Conservation (phyloP, 768 basidiomycete species). For the Lactarius evosmus region DNA sequence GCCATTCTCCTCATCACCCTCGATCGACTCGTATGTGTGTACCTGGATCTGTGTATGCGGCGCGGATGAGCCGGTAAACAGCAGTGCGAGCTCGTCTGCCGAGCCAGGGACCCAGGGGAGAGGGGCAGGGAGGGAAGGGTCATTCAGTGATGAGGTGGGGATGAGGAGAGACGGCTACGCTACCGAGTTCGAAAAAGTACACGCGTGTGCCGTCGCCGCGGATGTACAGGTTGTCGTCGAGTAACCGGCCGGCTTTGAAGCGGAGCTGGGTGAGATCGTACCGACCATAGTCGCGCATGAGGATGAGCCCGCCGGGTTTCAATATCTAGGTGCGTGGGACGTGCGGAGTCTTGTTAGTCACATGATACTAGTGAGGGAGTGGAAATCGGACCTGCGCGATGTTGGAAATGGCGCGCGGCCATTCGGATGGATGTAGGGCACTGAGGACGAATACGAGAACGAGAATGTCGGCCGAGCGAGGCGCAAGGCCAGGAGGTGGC, state of each 20-base stretch:
- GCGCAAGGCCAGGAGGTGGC: constrained; percentile 61
- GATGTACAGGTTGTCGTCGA: constrained; percentile 94
- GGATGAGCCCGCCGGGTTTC: constrained; percentile 80
- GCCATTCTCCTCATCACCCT: constrained; percentile 35
- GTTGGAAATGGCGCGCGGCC: constrained; percentile 79
- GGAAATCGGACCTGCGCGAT: constrained; percentile 56
- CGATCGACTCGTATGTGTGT: constrained; percentile 31
- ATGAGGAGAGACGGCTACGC: not conserved
- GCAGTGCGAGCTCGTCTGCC: constrained; percentile 70
- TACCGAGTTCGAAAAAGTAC: constrained; percentile 92
- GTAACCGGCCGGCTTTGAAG: constrained; percentile 82
- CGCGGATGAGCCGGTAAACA: constrained; percentile 66
- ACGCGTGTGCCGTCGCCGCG: constrained; percentile 97
- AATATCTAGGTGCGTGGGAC: constrained; percentile 55
- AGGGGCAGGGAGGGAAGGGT: not conserved
- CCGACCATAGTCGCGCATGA: constrained; percentile 93
- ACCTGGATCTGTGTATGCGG: constrained; percentile 34
- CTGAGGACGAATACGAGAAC: constrained; percentile 94
- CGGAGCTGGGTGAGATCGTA: constrained; percentile 93
- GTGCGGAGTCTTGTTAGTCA: not conserved
- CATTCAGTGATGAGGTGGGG: not conserved
- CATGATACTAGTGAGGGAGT: constrained; percentile 4
- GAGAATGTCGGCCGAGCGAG: constrained; percentile 77
- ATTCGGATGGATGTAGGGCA: constrained; percentile 91
- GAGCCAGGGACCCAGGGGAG: not conserved